Base-by-base conservation (phyloP, 495 filamentous ascomycete genomes). In the Hypoxylon intermedium region DNA sequence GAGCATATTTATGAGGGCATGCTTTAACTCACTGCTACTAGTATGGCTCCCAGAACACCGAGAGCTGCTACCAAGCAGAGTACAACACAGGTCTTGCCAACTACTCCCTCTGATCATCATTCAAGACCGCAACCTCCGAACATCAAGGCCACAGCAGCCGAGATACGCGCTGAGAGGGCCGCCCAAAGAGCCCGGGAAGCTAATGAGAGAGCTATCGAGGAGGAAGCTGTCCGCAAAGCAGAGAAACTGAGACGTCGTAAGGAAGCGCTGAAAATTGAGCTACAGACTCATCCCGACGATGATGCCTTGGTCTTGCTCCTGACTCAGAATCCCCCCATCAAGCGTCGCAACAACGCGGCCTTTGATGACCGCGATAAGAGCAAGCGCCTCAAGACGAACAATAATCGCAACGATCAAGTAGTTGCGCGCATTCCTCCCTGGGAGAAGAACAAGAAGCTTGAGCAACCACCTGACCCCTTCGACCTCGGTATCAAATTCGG, bases 381-480 rank as follows among this genome's bases (percentile, higher is more conserved):
- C 31, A 59, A 59, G 40, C 46, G 55, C 19, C 24, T 7, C 24
- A 26, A 26, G 24, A 34, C 31, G 31, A 34, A 34, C 2, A n/a
- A 5, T 2, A 34, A 34, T 11, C 2, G 31, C 3, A 6, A 21
- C 15, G 40, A 43, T 6, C 18, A 43, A 9, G 19, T 7, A 3
- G 4, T 4, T n/a, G 19, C 9, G 6, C 18, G 15, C 28, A 9
- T 19, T 45, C 18, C 53, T 7, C 4, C 48, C 26, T 53, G 60
- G 54, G 28, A 36, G 12, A 42, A 41, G 19, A 23, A 67, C 13
- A 19, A 45, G 13, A 43, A 23, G 1, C 28, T 60, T 0, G 52
- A 61, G 24, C 47, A 61, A 36, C 66, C 50, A 3, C 47, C 51
- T 50, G 36, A 30, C 7, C 28, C 31, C 21, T 19, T 11, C 33